phyloP scores from a whole-genome alignment of 345 rosid species.

The Cardamine chenopodiifolia region DNA sequence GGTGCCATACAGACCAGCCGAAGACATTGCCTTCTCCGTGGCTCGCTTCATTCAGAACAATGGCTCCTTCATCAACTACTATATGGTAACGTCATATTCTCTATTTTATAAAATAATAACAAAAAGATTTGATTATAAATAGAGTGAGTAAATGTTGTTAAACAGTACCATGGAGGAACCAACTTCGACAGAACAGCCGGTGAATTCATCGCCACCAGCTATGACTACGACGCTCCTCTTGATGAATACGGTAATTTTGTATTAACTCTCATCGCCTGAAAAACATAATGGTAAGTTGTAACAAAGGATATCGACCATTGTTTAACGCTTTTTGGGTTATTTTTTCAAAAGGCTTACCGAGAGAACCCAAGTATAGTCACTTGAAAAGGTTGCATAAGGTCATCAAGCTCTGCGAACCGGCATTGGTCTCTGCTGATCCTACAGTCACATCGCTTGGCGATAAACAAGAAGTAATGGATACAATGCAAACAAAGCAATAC shows the following conservation, averaged over 20 bases:
- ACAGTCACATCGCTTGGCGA: slow-evolving; percentile 56
- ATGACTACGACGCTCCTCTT: slow-evolving; percentile 94
- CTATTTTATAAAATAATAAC: background rate
- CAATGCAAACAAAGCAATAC: background rate
- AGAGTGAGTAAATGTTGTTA: slow-evolving; percentile 1
- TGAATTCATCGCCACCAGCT: slow-evolving; percentile 82
- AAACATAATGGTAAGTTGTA: background rate
- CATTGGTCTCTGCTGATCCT: slow-evolving; percentile 61
- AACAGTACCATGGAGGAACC: slow-evolving; percentile 94
- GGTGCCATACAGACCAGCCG: slow-evolving; percentile 74
- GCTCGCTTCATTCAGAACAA: slow-evolving; percentile 79
- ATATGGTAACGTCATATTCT: slow-evolving; percentile 60
- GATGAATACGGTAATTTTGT: slow-evolving; percentile 78
- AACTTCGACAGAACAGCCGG: slow-evolving; percentile 95
- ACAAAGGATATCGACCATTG: background rate
- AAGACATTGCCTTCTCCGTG: slow-evolving; percentile 82
- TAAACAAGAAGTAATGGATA: slow-evolving; percentile 61
- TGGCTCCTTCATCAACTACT: slow-evolving; percentile 81
- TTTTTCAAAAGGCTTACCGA: slow-evolving; percentile 59
- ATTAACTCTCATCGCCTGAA: background rate
- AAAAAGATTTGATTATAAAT: background rate
- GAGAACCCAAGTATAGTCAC: slow-evolving; percentile 85
- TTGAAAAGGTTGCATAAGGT: slow-evolving; percentile 69
- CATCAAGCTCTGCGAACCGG: slow-evolving; percentile 66
- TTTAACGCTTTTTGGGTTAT: background rate